Base-by-base conservation (phyloP, 495 filamentous ascomycete species). In the Penicillium pulvis region DNA sequence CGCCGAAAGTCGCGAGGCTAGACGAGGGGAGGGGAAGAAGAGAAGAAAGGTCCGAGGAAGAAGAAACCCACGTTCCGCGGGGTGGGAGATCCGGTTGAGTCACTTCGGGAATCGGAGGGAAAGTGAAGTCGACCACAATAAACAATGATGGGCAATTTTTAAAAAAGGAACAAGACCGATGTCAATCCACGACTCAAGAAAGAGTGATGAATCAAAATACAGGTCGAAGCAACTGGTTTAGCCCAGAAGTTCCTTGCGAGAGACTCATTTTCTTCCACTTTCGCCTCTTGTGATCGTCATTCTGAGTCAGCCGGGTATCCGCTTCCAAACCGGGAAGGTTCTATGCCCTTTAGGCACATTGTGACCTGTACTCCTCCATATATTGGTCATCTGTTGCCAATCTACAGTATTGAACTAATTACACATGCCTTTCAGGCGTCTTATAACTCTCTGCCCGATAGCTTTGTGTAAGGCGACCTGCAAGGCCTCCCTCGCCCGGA, bases 11-110 rank as follows among this genome's bases (percentile, higher is more conserved):
- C 11, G 43, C 16, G 19, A 33, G 23, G 16, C 39, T 47, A 51
- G 20, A 14, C n/a, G 41, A 42, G 30, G 20, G 42, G 48, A 62
- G 44, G 64, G 55, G 49, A 39, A 58, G 60, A 59, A 39, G 44
- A 54, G 48, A 49, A 39, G 12, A 35, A 56, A 28, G 46, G 47
- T 46, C 39, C 28, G 60, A 39, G 35, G 50, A 46, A 48, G 56
- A 57, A 43, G 35, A 39, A 47, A 41, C 53, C 60, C 63, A 64
- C 60, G 63, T 62, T 67, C 35, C 63, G 66, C 60, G 66, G 66
- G 66, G 66, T 64, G 66, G 26, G 49, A n/a, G 53, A 53, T 41
- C 36, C 61, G 64, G 61, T 69, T 69, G 67, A 69, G 61, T 69
- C 67, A 69, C 60, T 51, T 20, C 28, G 51, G 33, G 51, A 28